Conservation (phyloP, 2,329 filamentous ascomycete species). For the Epichloe scottii region DNA sequence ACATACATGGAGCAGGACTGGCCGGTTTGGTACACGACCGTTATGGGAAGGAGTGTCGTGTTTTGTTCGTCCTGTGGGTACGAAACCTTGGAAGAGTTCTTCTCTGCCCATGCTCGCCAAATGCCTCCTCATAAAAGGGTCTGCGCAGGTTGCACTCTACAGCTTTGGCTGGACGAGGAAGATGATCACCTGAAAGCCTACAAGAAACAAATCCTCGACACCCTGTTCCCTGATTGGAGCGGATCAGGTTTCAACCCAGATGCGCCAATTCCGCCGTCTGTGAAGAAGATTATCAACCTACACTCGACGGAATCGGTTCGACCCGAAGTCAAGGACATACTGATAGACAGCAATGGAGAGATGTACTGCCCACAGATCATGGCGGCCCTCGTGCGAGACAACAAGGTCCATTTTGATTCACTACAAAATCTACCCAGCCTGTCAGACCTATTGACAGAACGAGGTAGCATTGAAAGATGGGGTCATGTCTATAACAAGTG, state of each 20-base stretch:
- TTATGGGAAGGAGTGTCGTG: conserved; percentile 13
- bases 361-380: conserved; percentile 1
- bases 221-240: conserved; percentile 17
- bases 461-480: background rate
- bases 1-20: conserved; percentile 10
- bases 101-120: conserved; percentile 1
- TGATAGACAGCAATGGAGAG: conserved; percentile 7
- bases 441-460: conserved; percentile 7
- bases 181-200: conserved; percentile 15
- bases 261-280: conserved; percentile 15
- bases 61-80: conserved; percentile 25
- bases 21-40: conserved; percentile 12
- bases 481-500: conserved; percentile 4
- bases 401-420: conserved; percentile 17
- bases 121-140: conserved; percentile 8
- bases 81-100: conserved; percentile 20
- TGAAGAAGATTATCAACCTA: conserved; percentile 12
- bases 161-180: conserved; percentile 17
- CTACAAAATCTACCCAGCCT: conserved; percentile 18
- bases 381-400: conserved; percentile 11
- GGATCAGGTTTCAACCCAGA: conserved; percentile 16
- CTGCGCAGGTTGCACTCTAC: conserved; percentile 21
- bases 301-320: conserved; percentile 8
- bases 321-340: background rate
- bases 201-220: conserved; percentile 9